Evolutionary conservation across 768 basidiomycete species (phyloP).

Genomic region (Lactifluus hygrophoroides): DNA sequence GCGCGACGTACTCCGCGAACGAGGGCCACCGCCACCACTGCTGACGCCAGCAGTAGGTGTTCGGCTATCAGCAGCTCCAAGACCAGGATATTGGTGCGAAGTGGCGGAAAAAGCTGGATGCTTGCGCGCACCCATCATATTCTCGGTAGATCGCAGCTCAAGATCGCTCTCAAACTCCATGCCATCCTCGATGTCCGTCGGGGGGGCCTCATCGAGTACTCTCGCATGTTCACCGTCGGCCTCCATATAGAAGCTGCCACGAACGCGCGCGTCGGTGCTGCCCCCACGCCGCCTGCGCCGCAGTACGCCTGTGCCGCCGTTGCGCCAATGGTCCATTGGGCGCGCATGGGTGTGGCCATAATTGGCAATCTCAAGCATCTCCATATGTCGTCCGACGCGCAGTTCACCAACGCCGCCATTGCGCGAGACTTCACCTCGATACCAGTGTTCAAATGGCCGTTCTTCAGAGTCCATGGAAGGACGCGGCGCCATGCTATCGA

Average conservation of each 20-base stretch:
- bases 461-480: conserved; percentile 71
- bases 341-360: conserved; percentile 49
- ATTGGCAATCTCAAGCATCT: conserved; percentile 85
- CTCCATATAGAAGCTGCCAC: conserved; percentile 63
- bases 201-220: conserved; percentile 68
- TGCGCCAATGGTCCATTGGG: conserved; percentile 25
- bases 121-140: background rate
- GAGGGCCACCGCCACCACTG: conserved; percentile 2
- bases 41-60: background rate
- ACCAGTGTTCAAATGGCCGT: conserved; percentile 83
- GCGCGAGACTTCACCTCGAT: conserved; percentile 75
- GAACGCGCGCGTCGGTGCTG: conserved; percentile 45
- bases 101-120: background rate
- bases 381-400: conserved; percentile 60
- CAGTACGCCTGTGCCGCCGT: conserved; percentile 6
- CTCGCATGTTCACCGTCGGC: conserved; percentile 42
- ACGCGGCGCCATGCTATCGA: conserved; percentile 31
- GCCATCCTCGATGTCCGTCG: conserved; percentile 63
- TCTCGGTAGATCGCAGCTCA: conserved; percentile 3
- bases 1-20: conserved; percentile 14
- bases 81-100: conserved; percentile 6
- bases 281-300: conserved; percentile 42
- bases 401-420: conserved; percentile 88
- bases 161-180: conserved; percentile 24
- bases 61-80: conserved; percentile 8